Evolutionary conservation across 192 early-diverging fungal genomes (phyloP), one percentile per base, ranked within the genome.

Genomic region (Bifiguratus adelaidae): DNA sequence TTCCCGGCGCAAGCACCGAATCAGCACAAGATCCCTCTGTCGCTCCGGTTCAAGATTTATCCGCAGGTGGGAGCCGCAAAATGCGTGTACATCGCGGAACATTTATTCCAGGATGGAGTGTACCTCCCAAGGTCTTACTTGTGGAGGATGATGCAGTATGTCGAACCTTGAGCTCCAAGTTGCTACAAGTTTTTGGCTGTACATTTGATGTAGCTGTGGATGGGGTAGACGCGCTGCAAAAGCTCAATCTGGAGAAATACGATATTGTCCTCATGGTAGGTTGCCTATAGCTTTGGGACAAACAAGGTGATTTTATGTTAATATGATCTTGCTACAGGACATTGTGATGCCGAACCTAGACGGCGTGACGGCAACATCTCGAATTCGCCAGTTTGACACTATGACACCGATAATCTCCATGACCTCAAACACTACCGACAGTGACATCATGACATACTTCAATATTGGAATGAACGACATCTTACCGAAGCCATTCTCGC

Each of bases 381-480:
- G 67, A 18, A 84, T 88, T 30, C 71, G 85, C 26, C 76, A 80
- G 52, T 82, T 80, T 58, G 82, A 88, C 53, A 55, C 60, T 6
- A 52, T 62, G 35, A 84, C 82, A 3, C 83, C 83, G 0, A 84
- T 88, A 29, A 80, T 88, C 42, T 73, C 74, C 18, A 88, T 88
- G 85, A 88, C 85, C 4, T 72, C 74, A 0, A 83, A 80, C 48
- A 81, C 70, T 2, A 73, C 78, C 0, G 68, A 68, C 16, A 68
- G 61, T 26, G 83, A 88, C 29, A 76, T 80, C 40, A 61, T 79
- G 50, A 75, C 59, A 8, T 88, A 86, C 35, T 59, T 79, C 27
- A 72, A 68, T 16, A 76, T 68, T 50, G 82, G 82, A 7, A 87
- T 87, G 84, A 82, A 81, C 34, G 84, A 87, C 40, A 67, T 85